Conservation (phyloP, 148 eudicot genomes). For the Chenopodium suecicum region DNA sequence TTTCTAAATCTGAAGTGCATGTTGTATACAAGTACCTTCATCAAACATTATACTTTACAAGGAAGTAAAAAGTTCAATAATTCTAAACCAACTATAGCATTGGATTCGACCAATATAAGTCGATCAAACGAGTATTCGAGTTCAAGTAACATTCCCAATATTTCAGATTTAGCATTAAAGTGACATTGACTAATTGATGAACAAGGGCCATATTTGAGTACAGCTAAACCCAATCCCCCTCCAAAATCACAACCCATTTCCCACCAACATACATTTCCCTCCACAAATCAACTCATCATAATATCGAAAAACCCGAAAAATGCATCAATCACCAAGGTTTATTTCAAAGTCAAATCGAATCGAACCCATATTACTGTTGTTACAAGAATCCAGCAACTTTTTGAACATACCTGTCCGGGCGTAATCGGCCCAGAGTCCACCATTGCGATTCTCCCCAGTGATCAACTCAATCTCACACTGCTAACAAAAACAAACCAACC, state of each 20-base stretch:
- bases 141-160: not conserved
- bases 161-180: not conserved
- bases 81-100: not conserved
- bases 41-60: too few relatives aligned
- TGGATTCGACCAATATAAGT: not conserved
- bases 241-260: not conserved
- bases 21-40: too few relatives aligned
- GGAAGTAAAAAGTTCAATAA: too few relatives aligned
- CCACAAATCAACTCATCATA: not conserved
- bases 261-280: not conserved
- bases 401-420: constrained; percentile 49
- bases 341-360: not conserved
- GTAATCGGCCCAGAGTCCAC: constrained; percentile 48
- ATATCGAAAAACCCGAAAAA: not conserved
- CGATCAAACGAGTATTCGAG: not conserved
- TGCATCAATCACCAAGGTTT: not conserved
- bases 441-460: constrained; percentile 31
- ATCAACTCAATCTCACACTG: constrained; percentile 24
- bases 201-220: not conserved
- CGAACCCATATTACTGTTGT: not conserved
- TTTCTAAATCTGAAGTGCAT: too few relatives aligned
- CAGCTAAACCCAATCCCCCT: not conserved
- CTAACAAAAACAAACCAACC: constrained; percentile 6
- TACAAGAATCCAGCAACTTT: too few relatives aligned
- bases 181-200: not conserved